Evolutionary conservation across 768 basidiomycete genomes (phyloP).

Genomic region (Cystobasidium onofrii): DNA sequence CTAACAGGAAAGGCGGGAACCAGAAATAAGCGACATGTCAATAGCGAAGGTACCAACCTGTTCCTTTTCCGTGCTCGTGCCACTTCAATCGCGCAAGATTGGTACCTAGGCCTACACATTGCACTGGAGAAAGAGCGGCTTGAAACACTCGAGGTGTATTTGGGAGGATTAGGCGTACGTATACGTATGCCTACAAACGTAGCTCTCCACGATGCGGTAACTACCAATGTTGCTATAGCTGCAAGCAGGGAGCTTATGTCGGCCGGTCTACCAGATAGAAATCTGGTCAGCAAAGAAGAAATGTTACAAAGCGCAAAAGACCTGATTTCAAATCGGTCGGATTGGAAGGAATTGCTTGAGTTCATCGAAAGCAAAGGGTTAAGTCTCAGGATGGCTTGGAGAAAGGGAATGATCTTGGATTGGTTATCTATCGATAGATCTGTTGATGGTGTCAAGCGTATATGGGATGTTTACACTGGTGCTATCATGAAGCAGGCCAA

Average conservation of each 20-base stretch:
- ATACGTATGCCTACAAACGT: constrained; percentile 6
- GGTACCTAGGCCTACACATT: constrained; percentile 20
- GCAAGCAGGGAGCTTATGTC: neutral
- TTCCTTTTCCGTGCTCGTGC: constrained; percentile 16
- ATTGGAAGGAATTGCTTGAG: constrained; percentile 20
- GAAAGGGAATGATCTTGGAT: constrained; percentile 11
- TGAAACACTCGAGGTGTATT: constrained; percentile 2
- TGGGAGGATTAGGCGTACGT: neutral
- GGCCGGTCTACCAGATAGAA: neutral
- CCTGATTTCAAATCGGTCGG: neutral
- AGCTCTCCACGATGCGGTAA: neutral
- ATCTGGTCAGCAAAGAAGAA: constrained; percentile 27
- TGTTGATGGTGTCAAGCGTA: constrained; percentile 7
- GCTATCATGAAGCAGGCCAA: constrained; percentile 18
- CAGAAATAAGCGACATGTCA: constrained; percentile 2
- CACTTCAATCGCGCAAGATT: constrained; percentile 20
- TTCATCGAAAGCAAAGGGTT: neutral
- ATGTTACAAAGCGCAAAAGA: neutral
- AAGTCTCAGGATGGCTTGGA: neutral
- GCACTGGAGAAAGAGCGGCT: neutral
- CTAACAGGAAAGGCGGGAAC: neutral
- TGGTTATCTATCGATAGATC: constrained; percentile 18
- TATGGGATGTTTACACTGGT: constrained; percentile 25
- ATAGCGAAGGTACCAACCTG: neutral
- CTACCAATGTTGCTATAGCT: neutral